phyloP scores from a whole-genome alignment of 768 basidiomycete genomes.

The Boletus vinaceobasis region DNA sequence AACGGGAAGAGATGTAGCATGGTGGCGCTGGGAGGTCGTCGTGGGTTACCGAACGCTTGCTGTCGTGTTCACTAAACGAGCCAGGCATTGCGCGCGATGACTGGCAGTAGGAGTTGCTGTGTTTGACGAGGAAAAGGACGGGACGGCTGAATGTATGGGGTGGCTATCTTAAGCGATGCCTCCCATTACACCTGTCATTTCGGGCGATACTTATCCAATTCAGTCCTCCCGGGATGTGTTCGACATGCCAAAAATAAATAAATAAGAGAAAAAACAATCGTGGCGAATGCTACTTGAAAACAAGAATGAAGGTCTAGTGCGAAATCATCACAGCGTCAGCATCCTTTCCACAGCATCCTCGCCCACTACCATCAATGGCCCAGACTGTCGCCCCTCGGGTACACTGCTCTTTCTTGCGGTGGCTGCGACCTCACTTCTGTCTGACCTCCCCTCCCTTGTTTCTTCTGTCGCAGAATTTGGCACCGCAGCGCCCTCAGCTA shows the following conservation, averaged over 20 bases:
- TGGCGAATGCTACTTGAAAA: neutral
- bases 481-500: neutral
- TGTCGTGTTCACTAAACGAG: conserved; percentile 38
- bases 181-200: conserved; percentile 13
- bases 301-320: neutral
- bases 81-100: conserved; percentile 40
- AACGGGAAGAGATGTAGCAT: conserved; percentile 75
- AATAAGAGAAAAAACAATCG: neutral
- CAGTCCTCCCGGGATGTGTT: neutral
- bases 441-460: neutral
- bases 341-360: conserved; percentile 23
- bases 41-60: conserved; percentile 10
- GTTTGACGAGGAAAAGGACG: conserved; percentile 11
- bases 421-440: neutral
- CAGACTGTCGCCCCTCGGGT: neutral
- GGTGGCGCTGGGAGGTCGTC: conserved; percentile 42
- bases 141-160: conserved; percentile 2
- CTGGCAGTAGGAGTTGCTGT: neutral
- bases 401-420: neutral
- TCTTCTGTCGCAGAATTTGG: neutral
- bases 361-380: neutral
- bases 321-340: neutral
- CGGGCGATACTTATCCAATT: neutral
- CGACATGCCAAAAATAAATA: neutral
- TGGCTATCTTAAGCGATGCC: conserved; percentile 19